Conservation (phyloP, 2,329 filamentous ascomycete species). For the Arachnomyces sp. region DNA sequence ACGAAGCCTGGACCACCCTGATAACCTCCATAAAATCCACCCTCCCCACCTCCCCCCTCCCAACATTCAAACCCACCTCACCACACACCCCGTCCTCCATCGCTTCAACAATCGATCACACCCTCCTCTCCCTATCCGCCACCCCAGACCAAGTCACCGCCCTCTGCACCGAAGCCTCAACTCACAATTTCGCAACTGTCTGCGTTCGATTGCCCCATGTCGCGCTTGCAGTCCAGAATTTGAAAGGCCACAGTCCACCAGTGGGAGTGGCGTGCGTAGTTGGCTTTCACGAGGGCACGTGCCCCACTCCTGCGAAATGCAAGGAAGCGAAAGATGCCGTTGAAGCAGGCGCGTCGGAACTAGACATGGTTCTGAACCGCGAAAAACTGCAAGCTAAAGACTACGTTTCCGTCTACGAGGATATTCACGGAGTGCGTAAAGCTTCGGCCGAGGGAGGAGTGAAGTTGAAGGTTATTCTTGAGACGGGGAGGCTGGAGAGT, state of each 20-base stretch:
- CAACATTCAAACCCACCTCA: conserved; percentile 12
- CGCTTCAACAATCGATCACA: conserved; percentile 36
- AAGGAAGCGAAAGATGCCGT: conserved; percentile 44
- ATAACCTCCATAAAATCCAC: conserved; percentile 20
- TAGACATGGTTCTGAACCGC: conserved; percentile 54
- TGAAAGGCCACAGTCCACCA: conserved; percentile 29
- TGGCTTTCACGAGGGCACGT: conserved; percentile 52
- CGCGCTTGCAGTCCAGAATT: conserved; percentile 39
- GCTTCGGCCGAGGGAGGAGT: conserved; percentile 22
- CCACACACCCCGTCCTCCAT: conserved; percentile 21
- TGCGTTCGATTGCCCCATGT: conserved; percentile 50
- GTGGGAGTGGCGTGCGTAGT: conserved; percentile 49
- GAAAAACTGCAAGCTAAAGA: conserved; percentile 36
- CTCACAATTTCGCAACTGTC: conserved; percentile 39
- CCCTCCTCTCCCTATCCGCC: conserved; percentile 33
- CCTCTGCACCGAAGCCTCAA: conserved; percentile 47
- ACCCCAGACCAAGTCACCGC: conserved; percentile 42
- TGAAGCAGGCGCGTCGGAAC: conserved; percentile 44
- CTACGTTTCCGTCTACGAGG: conserved; percentile 44
- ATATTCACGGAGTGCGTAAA: conserved; percentile 45
- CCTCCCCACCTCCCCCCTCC: conserved; percentile 17
- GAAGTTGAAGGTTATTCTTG: conserved; percentile 50
- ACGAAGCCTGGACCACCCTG: conserved; percentile 26
- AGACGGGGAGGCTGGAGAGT: conserved; percentile 44
- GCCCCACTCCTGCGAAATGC: conserved; percentile 44